Percentiles rank a stretch among this genome's conserved stretches.
Evolutionary conservation across 1,139 yeast species (phyloP).

Genomic region (Taphrina sp.): DNA sequence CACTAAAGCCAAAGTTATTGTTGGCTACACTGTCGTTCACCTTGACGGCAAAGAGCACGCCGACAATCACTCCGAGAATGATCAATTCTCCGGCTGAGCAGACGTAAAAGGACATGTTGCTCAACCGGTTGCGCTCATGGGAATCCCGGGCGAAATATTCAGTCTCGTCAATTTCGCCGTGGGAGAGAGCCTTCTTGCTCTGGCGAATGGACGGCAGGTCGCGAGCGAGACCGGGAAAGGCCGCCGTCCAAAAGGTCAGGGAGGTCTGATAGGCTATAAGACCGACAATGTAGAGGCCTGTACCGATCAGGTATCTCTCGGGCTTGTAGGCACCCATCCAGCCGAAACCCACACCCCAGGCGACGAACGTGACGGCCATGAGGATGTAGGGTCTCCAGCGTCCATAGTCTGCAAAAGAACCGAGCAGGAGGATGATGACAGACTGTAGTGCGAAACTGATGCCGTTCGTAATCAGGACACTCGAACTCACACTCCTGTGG

Average conservation of each 20-base stretch:
- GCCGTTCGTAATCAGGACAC: slow-evolving; percentile 30
- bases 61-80: not conserved
- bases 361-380: not conserved
- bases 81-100: not conserved
- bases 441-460: slow-evolving; percentile 37
- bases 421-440: slow-evolving; percentile 33
- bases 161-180: no score
- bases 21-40: not conserved
- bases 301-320: not conserved
- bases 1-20: slow-evolving; percentile 1
- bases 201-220: no score
- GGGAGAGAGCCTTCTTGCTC: no score
- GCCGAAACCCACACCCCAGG: slow-evolving; percentile 20
- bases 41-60: not conserved
- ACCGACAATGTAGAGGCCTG: not conserved
- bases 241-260: not conserved
- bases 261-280: not conserved
- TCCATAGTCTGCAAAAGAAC: slow-evolving; percentile 34
- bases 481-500: not conserved
- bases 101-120: not conserved
- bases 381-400: slow-evolving; percentile 32
- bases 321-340: not conserved
- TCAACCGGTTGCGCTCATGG: not conserved
- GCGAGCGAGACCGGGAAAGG: not conserved
- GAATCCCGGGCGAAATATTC: not conserved